Evolutionary conservation across 306 rosid genomes (phyloP).

Genomic region (Inga laurina): DNA sequence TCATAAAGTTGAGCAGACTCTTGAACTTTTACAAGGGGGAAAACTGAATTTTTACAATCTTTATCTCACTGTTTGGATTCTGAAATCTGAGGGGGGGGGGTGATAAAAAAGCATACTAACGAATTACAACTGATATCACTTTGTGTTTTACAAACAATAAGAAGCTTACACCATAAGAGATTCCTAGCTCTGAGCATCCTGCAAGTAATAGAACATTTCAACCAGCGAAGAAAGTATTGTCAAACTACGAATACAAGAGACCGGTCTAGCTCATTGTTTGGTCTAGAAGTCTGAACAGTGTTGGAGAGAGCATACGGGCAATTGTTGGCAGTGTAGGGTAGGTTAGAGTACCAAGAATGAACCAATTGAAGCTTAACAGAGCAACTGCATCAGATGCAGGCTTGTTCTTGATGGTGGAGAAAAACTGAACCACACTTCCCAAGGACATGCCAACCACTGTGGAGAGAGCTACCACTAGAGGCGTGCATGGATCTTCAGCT

Average conservation of each 20-base stretch:
- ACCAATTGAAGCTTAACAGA: constrained; percentile 85
- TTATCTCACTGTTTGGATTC: constrained; percentile 9
- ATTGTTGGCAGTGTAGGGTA: constrained; percentile 74
- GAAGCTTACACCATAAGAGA: constrained; percentile 13
- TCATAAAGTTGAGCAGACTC: not conserved
- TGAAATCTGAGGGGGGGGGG: not conserved
- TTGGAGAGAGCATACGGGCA: constrained; percentile 46
- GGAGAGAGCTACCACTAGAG: constrained; percentile 79
- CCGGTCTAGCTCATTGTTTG: constrained; percentile 36
- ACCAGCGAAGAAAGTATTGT: not conserved
- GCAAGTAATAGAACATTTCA: not conserved
- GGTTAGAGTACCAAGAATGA: constrained; percentile 74
- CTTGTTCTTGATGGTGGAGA: constrained; percentile 58
- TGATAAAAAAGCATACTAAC: constrained; percentile 6
- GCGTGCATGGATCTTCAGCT: constrained; percentile 80
- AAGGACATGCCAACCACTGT: constrained; percentile 77
- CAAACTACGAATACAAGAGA: constrained; percentile 14
- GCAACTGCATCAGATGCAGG: constrained; percentile 80
- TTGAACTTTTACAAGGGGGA: constrained; percentile 3
- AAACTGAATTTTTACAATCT: constrained; percentile 1
- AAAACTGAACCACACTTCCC: constrained; percentile 74
- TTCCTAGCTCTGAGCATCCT: constrained; percentile 23
- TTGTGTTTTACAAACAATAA: constrained; percentile 26
- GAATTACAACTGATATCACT: constrained; percentile 32
- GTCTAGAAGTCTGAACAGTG: constrained; percentile 27